These are phyloP conservation scores for Gaillardinia entomophila DNA, from an alignment of 805 yeast species.

Conservation along the genomic window DNA sequence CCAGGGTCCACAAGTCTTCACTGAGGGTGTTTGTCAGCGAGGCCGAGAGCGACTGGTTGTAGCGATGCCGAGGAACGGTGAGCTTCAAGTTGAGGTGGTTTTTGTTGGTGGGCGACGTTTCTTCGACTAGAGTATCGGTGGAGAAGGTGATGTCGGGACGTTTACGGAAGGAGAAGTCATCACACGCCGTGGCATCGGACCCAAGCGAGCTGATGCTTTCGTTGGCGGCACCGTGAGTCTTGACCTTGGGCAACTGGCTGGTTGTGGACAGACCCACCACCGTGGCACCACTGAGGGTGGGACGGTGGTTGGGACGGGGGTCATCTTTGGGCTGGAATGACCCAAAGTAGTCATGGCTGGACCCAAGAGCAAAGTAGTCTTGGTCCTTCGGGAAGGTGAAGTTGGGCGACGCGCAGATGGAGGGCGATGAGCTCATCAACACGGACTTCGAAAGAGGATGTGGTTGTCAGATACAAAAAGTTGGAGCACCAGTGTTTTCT, in stretches of 20 bases:
- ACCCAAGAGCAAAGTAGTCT: conserved; percentile 2
- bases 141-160: conserved; percentile 15
- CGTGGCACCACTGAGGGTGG: background rate
- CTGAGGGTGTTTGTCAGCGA: conserved; percentile 1
- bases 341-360: conserved; percentile 10
- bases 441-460: no score
- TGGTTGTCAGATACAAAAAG: no score
- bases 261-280: background rate
- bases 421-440: no score
- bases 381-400: conserved; percentile 12
- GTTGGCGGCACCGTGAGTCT: conserved; percentile 5
- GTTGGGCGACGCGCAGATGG: conserved; percentile 17
- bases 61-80: conserved; percentile 5
- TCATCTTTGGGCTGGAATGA: background rate
- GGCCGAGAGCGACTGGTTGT: conserved; percentile 5
- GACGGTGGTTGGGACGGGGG: background rate
- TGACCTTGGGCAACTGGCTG: background rate
- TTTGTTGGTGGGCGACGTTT: conserved; percentile 2
- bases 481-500: no score
- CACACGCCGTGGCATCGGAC: conserved; percentile 15
- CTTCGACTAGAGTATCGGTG: conserved; percentile 31
- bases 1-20: conserved; percentile 4
- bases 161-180: conserved; percentile 1
- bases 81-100: conserved; percentile 10
- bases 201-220: conserved; percentile 24